Conservation (phyloP, 805 yeast species). For the Metschnikowia koreensis region DNA sequence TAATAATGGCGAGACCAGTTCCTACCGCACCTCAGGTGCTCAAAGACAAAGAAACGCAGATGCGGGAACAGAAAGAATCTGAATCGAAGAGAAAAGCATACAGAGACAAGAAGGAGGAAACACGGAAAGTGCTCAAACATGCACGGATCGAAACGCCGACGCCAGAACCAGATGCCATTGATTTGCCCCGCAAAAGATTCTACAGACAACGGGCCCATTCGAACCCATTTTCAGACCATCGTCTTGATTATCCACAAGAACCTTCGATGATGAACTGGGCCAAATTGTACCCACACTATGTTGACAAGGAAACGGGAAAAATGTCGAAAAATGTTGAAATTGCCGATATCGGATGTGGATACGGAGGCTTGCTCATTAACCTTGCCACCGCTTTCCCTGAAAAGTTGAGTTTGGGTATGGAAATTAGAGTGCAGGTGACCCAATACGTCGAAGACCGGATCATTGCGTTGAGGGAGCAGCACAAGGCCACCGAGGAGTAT, state of each 20-base stretch:
- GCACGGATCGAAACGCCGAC: constrained; percentile 42
- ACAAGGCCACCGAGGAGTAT: constrained; percentile 43
- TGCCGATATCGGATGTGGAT: constrained; percentile 98
- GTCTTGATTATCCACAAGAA: constrained; percentile 77
- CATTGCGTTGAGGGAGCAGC: constrained; percentile 73
- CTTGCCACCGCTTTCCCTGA: constrained; percentile 77
- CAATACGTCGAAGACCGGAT: constrained; percentile 95
- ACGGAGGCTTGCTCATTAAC: constrained; percentile 85
- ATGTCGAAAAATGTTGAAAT: constrained; percentile 66
- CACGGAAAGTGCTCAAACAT: constrained; percentile 44
- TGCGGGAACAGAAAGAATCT: constrained; percentile 19
- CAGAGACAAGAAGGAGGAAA: constrained; percentile 46
- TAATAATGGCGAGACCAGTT: constrained; percentile 15
- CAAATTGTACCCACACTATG: constrained; percentile 63
- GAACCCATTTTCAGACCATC: constrained; percentile 94
- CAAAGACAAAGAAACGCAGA: constrained; percentile 19
- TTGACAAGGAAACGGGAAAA: constrained; percentile 39
- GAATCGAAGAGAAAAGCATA: constrained; percentile 46
- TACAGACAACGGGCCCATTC: constrained; percentile 98
- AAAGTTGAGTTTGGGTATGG: constrained; percentile 86
- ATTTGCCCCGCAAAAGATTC: constrained; percentile 78
- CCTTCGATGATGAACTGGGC: constrained; percentile 91
- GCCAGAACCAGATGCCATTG: constrained; percentile 30
- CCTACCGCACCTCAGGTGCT: constrained; percentile 6
- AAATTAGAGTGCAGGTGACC: constrained; percentile 95